Evolutionary conservation across 495 filamentous ascomycete genomes (phyloP).

Genomic region (Annulohypoxylon nitens): DNA sequence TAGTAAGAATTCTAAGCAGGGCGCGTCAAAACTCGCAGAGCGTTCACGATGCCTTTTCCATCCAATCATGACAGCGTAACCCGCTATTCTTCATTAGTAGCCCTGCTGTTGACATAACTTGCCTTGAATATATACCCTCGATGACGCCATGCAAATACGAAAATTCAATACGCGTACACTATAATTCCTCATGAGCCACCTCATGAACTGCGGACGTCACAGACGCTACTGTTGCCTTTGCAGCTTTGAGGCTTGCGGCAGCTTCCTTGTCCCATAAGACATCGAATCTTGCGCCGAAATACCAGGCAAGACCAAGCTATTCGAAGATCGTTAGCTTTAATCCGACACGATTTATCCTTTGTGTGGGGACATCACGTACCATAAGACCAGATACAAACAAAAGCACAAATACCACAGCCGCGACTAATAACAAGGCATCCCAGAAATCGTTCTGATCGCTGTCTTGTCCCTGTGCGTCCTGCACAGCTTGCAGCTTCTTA

Average conservation of each 20-base stretch:
- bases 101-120: conserved; percentile 7
- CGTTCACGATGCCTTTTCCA: conserved; percentile 20
- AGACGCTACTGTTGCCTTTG: conserved; percentile 39
- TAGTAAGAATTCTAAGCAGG: conserved; percentile 32
- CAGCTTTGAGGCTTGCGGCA: conserved; percentile 47
- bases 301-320: conserved; percentile 76
- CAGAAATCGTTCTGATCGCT: conserved; percentile 48
- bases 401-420: conserved; percentile 52
- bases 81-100: conserved; percentile 11
- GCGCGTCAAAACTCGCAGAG: conserved; percentile 18
- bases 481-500: conserved; percentile 56
- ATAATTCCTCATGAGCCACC: conserved; percentile 61
- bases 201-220: conserved; percentile 47
- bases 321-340: conserved; percentile 24
- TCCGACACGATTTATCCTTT: neutral
- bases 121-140: conserved; percentile 19
- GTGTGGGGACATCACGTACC: conserved; percentile 51
- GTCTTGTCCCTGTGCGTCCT: conserved; percentile 47
- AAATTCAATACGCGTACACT: conserved; percentile 30
- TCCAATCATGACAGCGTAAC: conserved; percentile 5
- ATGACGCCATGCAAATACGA: conserved; percentile 15
- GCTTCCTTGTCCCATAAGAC: conserved; percentile 55
- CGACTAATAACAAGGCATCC: conserved; percentile 55
- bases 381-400: conserved; percentile 58
- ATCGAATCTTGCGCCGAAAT: conserved; percentile 73